Percentiles rank a stretch among this genome's conserved stretches.
Evolutionary conservation across 306 rosid genomes (phyloP).

Genomic region (barrel medic (Medicago truncatula)): MtrunA17r5.0-ANR NC_053045.1:8495001-8495500

Average conservation of each 20-base stretch:
- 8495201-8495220: neutral
- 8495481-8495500: neutral
- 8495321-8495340: neutral
- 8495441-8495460: neutral
- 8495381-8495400: conserved; percentile 3
- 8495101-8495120: neutral
- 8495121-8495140: neutral
- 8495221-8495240: neutral
- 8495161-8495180: conserved; percentile 15
- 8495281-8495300: conserved; percentile 6
- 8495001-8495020: neutral
- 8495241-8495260: conserved; percentile 14
- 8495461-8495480: neutral
- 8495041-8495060: neutral
- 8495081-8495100: neutral
- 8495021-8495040: neutral
- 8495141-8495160: neutral
- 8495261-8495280: conserved; percentile 1
- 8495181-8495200: conserved; percentile 11
- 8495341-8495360: neutral
- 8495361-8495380: neutral
- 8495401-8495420: neutral
- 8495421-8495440: neutral
- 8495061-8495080: neutral
- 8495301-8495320: neutral